Base-by-base conservation (phyloP, 805 yeast species). In the Pichia exigua region DNA sequence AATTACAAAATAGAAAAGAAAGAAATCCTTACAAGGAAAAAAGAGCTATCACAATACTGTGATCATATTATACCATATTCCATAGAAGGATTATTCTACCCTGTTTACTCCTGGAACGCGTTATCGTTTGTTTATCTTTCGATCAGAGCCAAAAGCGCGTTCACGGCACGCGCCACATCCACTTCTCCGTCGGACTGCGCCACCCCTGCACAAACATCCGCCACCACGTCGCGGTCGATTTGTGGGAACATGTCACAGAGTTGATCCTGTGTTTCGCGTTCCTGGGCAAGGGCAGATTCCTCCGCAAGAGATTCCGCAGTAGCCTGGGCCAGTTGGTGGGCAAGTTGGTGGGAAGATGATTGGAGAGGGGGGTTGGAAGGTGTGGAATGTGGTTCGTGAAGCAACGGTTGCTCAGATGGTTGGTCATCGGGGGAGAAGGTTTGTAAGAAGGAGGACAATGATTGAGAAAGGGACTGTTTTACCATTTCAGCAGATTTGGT, bases 401-500 rank as follows among this genome's bases (percentile, higher is more conserved):
- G 26, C 7, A 7, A 28, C 12, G 4, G 65, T 59, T 35, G 61
- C 59, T 22, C 59, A 52, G 15, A 59, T 39, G 7, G n/a, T n/a
- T 17, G 47, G n/a, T 40, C 46, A 1, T 45, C 55, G 4, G 49
- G 15, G 11, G 47, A 46, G 9, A 55, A 55, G 22, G 48, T 51
- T 35, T 60, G 59, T 45, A 63, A 54, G 4, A 65, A 50, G 22
- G 52, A 57, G 9, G 53, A 50, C 35, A 68, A 58, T 15, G 65
- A 60, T 51, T 59, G 61, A 10, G 66, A 59, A 8, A 68, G 47
- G 15, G 70, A 65, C 49, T 69, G 72, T 49, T 67, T 69, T 58
- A 69, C 58, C 55, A 65, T 51, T 46, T 63, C 70, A 1, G 73
- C 73, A 13, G 71, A 66, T 44, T 65, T 69, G 1, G 68, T 65